Percentiles rank a stretch among this genome's conserved stretches.
These are phyloP conservation scores for Talaromyces sp. DNA, from an alignment of 2,329 filamentous ascomycete species.

Conservation along the genomic window DNA sequence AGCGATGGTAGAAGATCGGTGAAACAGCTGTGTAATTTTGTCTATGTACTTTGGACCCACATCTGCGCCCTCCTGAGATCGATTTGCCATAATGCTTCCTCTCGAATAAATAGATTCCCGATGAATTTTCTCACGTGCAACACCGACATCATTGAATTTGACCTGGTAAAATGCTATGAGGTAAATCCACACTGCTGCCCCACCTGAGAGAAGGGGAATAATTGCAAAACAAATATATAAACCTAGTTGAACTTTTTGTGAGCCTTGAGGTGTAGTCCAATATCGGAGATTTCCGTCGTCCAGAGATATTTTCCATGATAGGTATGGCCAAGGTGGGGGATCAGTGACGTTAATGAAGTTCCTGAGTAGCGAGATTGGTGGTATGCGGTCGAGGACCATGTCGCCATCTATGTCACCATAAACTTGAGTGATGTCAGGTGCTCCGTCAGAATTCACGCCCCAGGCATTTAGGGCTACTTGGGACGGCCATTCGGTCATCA, in stretches of 20 bases:
- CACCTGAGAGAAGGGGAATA: conserved; percentile 47
- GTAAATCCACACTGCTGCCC: conserved; percentile 48
- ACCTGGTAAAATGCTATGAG: conserved; percentile 54
- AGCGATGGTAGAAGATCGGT: neutral
- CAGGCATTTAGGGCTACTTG: conserved; percentile 56
- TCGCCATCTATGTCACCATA: conserved; percentile 58
- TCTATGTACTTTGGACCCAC: conserved; percentile 4
- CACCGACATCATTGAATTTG: conserved; percentile 53
- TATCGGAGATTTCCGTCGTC: conserved; percentile 50
- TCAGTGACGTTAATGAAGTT: conserved; percentile 54
- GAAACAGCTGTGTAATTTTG: conserved; percentile 1
- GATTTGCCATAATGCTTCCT: conserved; percentile 13
- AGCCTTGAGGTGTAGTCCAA: conserved; percentile 46
- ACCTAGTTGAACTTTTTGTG: conserved; percentile 45
- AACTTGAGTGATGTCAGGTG: conserved; percentile 52
- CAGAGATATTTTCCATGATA: conserved; percentile 49
- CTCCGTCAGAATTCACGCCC: conserved; percentile 57
- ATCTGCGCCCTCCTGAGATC: conserved; percentile 21
- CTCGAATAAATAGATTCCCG: neutral
- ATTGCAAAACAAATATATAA: conserved; percentile 48
- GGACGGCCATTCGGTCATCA: conserved; percentile 58
- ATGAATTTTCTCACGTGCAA: conserved; percentile 35
- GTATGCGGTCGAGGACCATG: conserved; percentile 53
- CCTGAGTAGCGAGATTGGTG: conserved; percentile 49
- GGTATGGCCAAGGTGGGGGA: conserved; percentile 47